A percentile compares a stretch with the other conserved stretches of the same genome.
These are phyloP conservation scores for Diddensiella transvaalensis DNA, from an alignment of 805 yeast genomes.

Conservation along the genomic window DNA sequence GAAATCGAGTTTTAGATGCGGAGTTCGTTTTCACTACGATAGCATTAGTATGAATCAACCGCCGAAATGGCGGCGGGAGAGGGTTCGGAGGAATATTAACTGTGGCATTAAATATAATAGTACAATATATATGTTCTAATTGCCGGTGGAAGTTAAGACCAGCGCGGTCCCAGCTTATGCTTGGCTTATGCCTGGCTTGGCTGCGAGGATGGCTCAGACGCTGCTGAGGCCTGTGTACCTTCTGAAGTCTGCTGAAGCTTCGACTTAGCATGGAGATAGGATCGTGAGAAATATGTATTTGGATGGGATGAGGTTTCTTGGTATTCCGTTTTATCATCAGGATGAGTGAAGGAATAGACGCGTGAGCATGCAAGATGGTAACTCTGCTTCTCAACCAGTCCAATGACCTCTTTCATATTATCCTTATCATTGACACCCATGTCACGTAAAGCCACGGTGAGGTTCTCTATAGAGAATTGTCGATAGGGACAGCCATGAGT, in stretches of 20 bases:
- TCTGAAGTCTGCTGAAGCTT: background rate
- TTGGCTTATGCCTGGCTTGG: too few species aligned
- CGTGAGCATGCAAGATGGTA: conserved; percentile 86
- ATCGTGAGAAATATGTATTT: conserved; percentile 76
- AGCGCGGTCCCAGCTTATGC: too few species aligned
- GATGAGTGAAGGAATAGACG: conserved; percentile 71
- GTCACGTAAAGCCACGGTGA: conserved; percentile 51
- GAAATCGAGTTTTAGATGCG: too few species aligned
- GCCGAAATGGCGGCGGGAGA: too few species aligned
- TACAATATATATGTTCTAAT: too few species aligned
- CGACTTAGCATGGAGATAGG: too few species aligned
- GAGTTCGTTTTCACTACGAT: too few species aligned
- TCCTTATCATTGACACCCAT: conserved; percentile 62
- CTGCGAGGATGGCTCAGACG: too few species aligned
- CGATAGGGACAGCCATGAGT: conserved; percentile 93
- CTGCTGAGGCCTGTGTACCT: background rate
- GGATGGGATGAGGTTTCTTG: conserved; percentile 74
- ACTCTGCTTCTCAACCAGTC: conserved; percentile 63
- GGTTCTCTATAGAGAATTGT: conserved; percentile 62
- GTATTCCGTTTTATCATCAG: conserved; percentile 34
- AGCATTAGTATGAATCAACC: too few species aligned
- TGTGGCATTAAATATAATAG: too few species aligned
- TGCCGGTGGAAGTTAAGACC: too few species aligned
- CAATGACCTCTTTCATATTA: conserved; percentile 58
- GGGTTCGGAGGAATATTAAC: too few species aligned